Base-by-base conservation (phyloP, 148 eudicot genomes). In the Amaranthus hypochondriacus region DNA sequence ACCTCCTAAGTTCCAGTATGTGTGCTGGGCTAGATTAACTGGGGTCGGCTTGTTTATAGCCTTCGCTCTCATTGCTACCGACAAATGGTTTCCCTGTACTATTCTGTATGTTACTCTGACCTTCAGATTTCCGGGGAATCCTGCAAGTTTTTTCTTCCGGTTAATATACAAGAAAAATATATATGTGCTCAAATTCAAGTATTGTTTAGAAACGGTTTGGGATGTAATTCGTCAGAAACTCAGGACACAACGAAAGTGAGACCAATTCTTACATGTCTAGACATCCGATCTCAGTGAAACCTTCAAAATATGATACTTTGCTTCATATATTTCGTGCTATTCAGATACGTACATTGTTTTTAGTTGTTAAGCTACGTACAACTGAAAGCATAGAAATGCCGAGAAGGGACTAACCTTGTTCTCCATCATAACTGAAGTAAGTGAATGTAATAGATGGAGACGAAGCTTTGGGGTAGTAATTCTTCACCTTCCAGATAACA, bases 1-100 rank as follows among this genome's bases (percentile, higher is more conserved):
- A 49, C 94, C 94, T 46, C 89, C 91, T 0, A 93, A 89, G 83
- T 93, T 93, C 98, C 98, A 93, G 75, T 93, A 93, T 28, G 85
- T 75, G 70, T 93, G 98, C 52, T 88, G 89, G 3, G 98, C 98
- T 10, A 93, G 83, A 74, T 89, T 93, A 5, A 93, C 85, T 3
- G 98, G 98, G 3, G 98, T 93, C 60, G 98, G 82, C 82, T 90
- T 93, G 86, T 86, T 88, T 42, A 82, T 21, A 2, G 96, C 77
- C 75, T 81, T 82, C 15, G 92, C 98, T 58, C 51, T 73, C 96
- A 93, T 90, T 18, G 14, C 55, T 48, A 93, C 72, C 5, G 62
- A 56, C 39, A 92, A 56, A 55, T 69, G 70, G 60, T 84, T 71
- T n/a, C 77, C 75, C 3, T 60, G 18, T 13, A 68, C 46, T 5